Evolutionary conservation across 805 yeast species (phyloP).

Genomic region (Maudiozyma pseudohumilis): DNA sequence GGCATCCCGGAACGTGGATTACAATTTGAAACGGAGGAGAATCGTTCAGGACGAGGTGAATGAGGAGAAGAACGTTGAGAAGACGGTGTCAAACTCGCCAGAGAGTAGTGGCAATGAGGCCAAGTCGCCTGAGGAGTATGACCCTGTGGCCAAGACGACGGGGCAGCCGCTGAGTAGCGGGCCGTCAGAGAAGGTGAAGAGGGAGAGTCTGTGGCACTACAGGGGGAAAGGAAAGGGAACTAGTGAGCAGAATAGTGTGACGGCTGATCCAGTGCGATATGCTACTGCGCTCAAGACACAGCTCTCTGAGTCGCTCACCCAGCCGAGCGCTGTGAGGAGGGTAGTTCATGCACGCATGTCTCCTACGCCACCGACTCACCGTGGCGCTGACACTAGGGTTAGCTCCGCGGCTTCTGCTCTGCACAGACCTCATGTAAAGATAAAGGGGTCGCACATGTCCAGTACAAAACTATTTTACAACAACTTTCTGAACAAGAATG

Average conservation of each 20-base stretch:
- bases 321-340: no score
- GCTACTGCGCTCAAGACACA: constrained; percentile 25
- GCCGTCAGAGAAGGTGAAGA: constrained; percentile 52
- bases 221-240: constrained; percentile 11
- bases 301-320: constrained; percentile 29
- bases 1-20: constrained; percentile 25
- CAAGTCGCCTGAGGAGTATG: constrained; percentile 32
- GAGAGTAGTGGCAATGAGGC: not conserved
- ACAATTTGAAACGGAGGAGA: constrained; percentile 24
- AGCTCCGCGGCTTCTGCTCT: no score
- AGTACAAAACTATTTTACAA: constrained; percentile 39
- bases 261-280: no score
- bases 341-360: no score
- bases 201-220: constrained; percentile 45
- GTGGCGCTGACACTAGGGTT: no score
- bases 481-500: constrained; percentile 19
- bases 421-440: constrained; percentile 9
- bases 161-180: constrained; percentile 65
- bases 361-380: no score
- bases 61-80: constrained; percentile 4
- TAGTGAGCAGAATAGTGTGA: not conserved
- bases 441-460: constrained; percentile 11
- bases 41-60: constrained; percentile 22
- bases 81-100: not conserved
- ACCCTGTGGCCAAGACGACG: constrained; percentile 50